These are phyloP conservation scores for Colletotrichum nymphaeae DNA, from an alignment of 2,329 filamentous ascomycete species.

Conservation along the genomic window DNA sequence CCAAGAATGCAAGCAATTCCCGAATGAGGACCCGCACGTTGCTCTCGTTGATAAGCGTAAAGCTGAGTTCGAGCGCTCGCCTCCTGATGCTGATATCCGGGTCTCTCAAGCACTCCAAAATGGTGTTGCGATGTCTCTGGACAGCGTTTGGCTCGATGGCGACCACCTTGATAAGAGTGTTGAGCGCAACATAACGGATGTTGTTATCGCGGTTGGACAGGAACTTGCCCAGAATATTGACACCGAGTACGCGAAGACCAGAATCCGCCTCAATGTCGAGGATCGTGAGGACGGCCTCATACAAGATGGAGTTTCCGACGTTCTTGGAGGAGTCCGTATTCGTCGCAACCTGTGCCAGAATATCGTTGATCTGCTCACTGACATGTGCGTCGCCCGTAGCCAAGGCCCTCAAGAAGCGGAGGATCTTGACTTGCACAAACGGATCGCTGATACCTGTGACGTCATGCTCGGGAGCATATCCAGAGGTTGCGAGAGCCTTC, in stretches of 20 bases:
- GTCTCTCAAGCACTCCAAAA: conserved; percentile 93
- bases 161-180: conserved; percentile 97
- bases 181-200: conserved; percentile 96
- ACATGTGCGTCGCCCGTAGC: conserved; percentile 87
- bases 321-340: conserved; percentile 99
- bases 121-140: conserved; percentile 96
- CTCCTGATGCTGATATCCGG: conserved; percentile 98
- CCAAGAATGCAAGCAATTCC: conserved; percentile 93
- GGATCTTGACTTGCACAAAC: conserved; percentile 96
- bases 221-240: conserved; percentile 99
- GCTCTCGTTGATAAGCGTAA: conserved; percentile 96
- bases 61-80: conserved; percentile 95
- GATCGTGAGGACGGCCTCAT: conserved; percentile 96
- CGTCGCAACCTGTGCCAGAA: conserved; percentile 94
- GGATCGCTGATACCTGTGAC: conserved; percentile 98
- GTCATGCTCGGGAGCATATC: conserved; percentile 97
- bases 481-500: conserved; percentile 92
- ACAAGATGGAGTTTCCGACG: conserved; percentile 97
- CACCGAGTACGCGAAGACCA: conserved; percentile 90
- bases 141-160: conserved; percentile 98
- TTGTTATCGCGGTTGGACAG: conserved; percentile 99
- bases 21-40: conserved; percentile 95
- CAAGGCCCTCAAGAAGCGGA: conserved; percentile 86
- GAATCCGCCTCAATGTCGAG: conserved; percentile 98
- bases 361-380: conserved; percentile 98